Base-by-base conservation (phyloP, 225 moss, liverwort and hornwort species). In the Sphagnum tenellum region DNA sequence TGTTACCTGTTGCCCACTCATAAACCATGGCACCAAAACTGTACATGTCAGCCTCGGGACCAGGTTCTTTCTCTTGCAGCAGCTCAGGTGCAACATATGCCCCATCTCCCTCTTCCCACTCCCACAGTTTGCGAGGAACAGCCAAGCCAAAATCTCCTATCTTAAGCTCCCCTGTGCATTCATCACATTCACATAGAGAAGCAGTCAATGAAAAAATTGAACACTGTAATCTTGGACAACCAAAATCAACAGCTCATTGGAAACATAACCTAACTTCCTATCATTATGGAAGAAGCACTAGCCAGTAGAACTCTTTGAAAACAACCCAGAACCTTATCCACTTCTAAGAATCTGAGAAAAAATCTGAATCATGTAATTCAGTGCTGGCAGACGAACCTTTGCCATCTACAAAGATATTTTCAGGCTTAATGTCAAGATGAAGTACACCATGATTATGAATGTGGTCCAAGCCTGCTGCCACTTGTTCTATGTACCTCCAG, bases 21-120 rank as follows among this genome's bases (percentile, higher is more conserved):
- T 79, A 98, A 2, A 80, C 82, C 98, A 98, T 93, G 3, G 85
- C 98, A 4, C 98, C 98, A 67, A 93, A 98, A 71, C 98, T 98
- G 76, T 93, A 98, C 60, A 98, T 93, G 63, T 98, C 98, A 6
- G 98, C 89, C 57, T 80, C 90, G 0, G 93, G 80, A 49, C 81
- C 87, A 2, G 93, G 93, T 51, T 98, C 98, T 69, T 93, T 84
- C 54, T 98, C 98, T 67, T 87, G 87, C 58, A 98, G 70, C 4
- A 98, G 61, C 62, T 98, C 98, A 0, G 98, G 98, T n/a, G 98
- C 98, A 2, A 98, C 62, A 67, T 98, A 98, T 5, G 85, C 98
- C 3, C 98, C 98, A 58, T 98, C 98, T 4, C 98, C 98, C 70
- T 98, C 98, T 75, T 98, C 98, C 98, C 98, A 98, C 14, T 98